Conservation (phyloP, 2,329 filamentous ascomycete species). For the Penicillium sp. region DNA sequence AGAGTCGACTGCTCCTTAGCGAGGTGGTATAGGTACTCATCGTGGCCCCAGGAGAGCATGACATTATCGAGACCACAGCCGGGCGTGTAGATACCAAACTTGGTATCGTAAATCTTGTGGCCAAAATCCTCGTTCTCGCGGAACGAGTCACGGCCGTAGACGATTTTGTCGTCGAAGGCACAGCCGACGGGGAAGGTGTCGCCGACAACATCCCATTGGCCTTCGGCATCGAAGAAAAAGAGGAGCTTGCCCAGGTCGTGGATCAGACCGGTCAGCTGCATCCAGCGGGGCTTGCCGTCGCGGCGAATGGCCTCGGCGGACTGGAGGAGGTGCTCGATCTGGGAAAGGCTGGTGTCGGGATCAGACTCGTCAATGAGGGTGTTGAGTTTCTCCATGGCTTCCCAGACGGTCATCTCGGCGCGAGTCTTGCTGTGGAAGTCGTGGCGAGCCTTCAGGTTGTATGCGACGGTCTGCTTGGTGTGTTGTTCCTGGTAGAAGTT, state of each 20-base stretch:
- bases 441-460: slow-evolving; percentile 78
- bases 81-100: slow-evolving; percentile 74
- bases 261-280: slow-evolving; percentile 49
- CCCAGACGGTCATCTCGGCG: slow-evolving; percentile 80
- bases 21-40: slow-evolving; percentile 66
- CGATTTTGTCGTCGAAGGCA: slow-evolving; percentile 64
- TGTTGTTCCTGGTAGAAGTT: slow-evolving; percentile 76
- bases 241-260: slow-evolving; percentile 49
- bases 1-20: slow-evolving; percentile 77
- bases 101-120: slow-evolving; percentile 70
- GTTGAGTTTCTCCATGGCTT: slow-evolving; percentile 90
- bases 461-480: slow-evolving; percentile 59
- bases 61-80: slow-evolving; percentile 82
- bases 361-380: slow-evolving; percentile 87
- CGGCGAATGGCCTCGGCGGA: slow-evolving; percentile 84
- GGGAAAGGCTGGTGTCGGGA: slow-evolving; percentile 80
- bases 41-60: slow-evolving; percentile 79
- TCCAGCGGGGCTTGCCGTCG: slow-evolving; percentile 57
- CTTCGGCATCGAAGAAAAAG: slow-evolving; percentile 65
- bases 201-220: slow-evolving; percentile 92
- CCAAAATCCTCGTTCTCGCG: slow-evolving; percentile 69
- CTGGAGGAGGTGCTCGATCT: slow-evolving; percentile 88
- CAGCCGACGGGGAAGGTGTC: slow-evolving; percentile 50
- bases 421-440: slow-evolving; percentile 65
- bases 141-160: slow-evolving; percentile 75